These are phyloP conservation scores for Plasmodium gonderi DNA, from an alignment of 169 alveolate genomes.

Conservation along the genomic window DNA sequence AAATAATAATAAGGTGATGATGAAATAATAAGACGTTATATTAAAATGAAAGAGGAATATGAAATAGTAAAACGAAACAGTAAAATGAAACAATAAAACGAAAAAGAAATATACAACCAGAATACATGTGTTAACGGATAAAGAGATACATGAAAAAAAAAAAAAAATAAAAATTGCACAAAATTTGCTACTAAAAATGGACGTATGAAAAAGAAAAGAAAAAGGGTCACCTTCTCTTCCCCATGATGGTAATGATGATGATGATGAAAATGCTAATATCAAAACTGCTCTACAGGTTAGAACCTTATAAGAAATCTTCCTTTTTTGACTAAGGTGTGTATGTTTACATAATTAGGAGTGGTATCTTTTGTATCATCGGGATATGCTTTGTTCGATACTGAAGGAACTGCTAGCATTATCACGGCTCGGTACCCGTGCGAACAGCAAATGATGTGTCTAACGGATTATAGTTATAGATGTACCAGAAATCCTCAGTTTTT, in stretches of 20 bases:
- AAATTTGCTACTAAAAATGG: not conserved
- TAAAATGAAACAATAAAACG: not conserved
- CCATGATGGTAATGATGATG: not conserved
- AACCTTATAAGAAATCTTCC: not conserved
- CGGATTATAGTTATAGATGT: conserved; percentile 53
- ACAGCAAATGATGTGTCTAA: conserved; percentile 47
- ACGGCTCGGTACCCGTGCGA: conserved; percentile 70
- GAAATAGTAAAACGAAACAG: not conserved
- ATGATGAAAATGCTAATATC: not conserved
- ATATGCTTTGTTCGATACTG: not conserved
- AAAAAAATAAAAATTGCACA: not conserved
- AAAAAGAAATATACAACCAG: not conserved
- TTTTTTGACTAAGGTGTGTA: not conserved
- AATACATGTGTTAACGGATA: too few species aligned
- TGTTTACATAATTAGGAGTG: not conserved
- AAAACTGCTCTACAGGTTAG: not conserved
- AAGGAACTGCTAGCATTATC: not conserved
- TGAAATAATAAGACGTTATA: too few species aligned
- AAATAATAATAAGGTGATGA: too few species aligned
- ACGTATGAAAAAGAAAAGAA: not conserved
- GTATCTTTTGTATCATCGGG: too few species aligned
- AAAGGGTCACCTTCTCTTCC: not conserved
- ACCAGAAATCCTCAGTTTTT: conserved; percentile 62
- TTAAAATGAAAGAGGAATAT: too few species aligned
- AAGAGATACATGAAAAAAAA: not conserved